Conservation (phyloP, 495 filamentous ascomycete species). For the Penicillium daleae region DNA sequence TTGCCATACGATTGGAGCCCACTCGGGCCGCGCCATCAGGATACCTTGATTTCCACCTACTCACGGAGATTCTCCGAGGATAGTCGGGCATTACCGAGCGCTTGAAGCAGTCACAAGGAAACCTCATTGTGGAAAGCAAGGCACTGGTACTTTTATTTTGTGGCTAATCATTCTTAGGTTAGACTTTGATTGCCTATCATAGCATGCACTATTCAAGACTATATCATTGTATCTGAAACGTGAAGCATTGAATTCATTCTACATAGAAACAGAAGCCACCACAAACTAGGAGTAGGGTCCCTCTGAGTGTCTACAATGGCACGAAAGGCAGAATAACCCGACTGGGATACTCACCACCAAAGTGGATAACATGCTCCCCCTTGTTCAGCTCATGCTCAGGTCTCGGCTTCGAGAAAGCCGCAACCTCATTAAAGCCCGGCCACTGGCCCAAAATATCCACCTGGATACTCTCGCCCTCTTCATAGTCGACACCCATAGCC, state of each 20-base stretch:
- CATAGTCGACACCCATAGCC: constrained; percentile 40
- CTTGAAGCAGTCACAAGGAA: not conserved
- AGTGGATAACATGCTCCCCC: constrained; percentile 38
- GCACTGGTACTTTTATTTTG: not conserved
- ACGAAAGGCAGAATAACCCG: constrained; percentile 42
- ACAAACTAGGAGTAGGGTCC: too few relatives aligned
- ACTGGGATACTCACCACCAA: constrained; percentile 38
- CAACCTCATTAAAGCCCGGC: constrained; percentile 40
- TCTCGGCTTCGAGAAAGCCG: constrained; percentile 34
- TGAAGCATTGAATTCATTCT: not conserved
- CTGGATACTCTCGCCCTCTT: constrained; percentile 33
- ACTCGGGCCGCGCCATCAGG: not conserved
- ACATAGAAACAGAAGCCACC: not conserved
- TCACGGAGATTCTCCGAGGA: not conserved
- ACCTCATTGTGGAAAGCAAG: not conserved
- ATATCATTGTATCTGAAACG: not conserved
- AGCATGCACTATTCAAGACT: not conserved
- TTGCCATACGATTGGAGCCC: not conserved
- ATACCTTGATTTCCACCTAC: not conserved
- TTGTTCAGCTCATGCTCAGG: constrained; percentile 41
- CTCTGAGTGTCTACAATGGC: too few relatives aligned
- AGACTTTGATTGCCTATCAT: not conserved
- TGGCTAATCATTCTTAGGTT: not conserved
- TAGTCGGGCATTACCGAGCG: not conserved
- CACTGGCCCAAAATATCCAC: constrained; percentile 35